Conservation (phyloP, 2,329 filamentous ascomycete genomes). For the Hymenoscyphus fructigenus region DNA sequence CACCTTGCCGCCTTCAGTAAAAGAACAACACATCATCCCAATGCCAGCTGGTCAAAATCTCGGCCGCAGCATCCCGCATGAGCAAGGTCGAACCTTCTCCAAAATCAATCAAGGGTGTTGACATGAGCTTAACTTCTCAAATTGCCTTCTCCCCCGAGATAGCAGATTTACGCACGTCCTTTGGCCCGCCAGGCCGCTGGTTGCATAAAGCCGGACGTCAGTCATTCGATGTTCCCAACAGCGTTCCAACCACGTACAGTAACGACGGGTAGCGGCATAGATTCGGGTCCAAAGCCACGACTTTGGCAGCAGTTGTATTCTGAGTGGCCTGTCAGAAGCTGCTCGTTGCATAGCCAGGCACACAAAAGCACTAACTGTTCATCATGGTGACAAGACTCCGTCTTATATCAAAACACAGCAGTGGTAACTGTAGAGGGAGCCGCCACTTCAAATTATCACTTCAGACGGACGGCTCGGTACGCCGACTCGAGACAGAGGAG, state of each 20-base stretch:
- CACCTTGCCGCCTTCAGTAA: neutral
- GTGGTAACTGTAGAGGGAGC: neutral
- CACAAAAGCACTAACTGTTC: neutral
- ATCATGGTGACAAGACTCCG: neutral
- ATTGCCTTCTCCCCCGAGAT: neutral
- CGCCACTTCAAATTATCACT: neutral
- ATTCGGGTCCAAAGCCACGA: neutral
- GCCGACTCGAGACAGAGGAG: neutral
- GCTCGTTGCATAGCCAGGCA: neutral
- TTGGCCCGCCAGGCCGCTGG: neutral
- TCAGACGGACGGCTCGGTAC: neutral
- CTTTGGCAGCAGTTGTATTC: neutral
- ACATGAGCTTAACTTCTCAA: neutral
- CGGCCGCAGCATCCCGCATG: neutral
- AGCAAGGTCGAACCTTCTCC: neutral
- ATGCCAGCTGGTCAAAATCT: neutral
- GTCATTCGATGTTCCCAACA: neutral
- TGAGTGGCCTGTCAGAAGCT: neutral
- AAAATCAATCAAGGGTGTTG: neutral
- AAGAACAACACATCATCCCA: neutral
- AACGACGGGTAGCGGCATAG: neutral
- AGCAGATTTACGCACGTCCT: neutral
- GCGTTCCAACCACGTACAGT: neutral
- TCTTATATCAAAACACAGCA: conserved; percentile 9
- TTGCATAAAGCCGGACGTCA: conserved; percentile 2